These are phyloP conservation scores for Acer yangbiense DNA, from an alignment of 345 rosid genomes.

Conservation along the genomic window DNA sequence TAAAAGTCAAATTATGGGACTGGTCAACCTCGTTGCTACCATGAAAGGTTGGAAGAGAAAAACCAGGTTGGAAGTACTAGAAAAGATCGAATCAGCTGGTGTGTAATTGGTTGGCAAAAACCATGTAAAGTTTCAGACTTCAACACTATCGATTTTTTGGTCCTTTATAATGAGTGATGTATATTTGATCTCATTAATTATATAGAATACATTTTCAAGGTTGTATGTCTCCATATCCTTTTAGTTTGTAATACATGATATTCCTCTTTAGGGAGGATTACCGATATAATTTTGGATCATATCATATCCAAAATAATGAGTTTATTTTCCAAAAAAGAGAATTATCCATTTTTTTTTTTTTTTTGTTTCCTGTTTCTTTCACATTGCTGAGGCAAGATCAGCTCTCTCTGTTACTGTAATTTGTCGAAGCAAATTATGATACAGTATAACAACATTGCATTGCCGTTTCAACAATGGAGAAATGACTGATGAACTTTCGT, in stretches of 20 bases:
- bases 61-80: constrained; percentile 75
- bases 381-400: background rate
- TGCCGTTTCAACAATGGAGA: background rate
- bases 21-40: constrained; percentile 84
- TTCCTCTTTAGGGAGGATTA: constrained; percentile 16
- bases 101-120: constrained; percentile 9
- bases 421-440: background rate
- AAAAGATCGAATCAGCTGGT: constrained; percentile 72
- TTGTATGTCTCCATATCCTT: constrained; percentile 24
- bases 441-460: background rate
- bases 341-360: background rate
- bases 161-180: constrained; percentile 14
- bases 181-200: constrained; percentile 21
- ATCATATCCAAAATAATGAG: constrained; percentile 21
- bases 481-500: background rate
- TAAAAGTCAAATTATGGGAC: constrained; percentile 72
- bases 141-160: background rate
- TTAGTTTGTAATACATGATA: constrained; percentile 17
- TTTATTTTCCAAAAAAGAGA: background rate
- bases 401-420: background rate
- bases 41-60: constrained; percentile 99
- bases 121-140: constrained; percentile 22
- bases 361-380: too few relatives aligned
- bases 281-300: constrained; percentile 38
- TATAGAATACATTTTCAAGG: constrained; percentile 24